Evolutionary conservation across 805 yeast genomes (phyloP).

Genomic region (Brettanomyces custersianus): DNA sequence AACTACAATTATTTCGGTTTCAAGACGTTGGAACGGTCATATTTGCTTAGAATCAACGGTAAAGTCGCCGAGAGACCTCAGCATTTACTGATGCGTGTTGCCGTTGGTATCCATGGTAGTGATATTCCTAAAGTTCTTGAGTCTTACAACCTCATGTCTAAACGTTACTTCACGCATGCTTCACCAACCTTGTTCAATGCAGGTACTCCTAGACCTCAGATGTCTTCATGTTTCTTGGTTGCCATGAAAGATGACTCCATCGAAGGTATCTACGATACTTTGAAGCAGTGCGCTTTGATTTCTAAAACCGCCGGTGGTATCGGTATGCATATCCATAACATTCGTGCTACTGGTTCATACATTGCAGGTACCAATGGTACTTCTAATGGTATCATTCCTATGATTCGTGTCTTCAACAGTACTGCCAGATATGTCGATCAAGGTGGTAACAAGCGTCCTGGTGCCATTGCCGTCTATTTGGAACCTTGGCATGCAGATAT

Average conservation of each 20-base stretch:
- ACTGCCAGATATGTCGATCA: conserved; percentile 59
- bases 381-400: conserved; percentile 53
- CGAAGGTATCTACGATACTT: conserved; percentile 54
- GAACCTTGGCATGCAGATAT: conserved; percentile 61
- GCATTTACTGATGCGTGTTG: conserved; percentile 53
- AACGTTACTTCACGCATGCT: conserved; percentile 50
- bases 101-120: conserved; percentile 50
- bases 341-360: conserved; percentile 50
- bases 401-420: conserved; percentile 55
- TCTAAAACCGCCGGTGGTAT: conserved; percentile 59
- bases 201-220: conserved; percentile 51
- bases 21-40: conserved; percentile 53
- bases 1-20: conserved; percentile 52
- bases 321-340: conserved; percentile 53
- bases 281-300: conserved; percentile 52
- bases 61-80: conserved; percentile 56
- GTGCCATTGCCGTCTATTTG: conserved; percentile 51
- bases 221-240: conserved; percentile 56
- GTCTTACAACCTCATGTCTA: conserved; percentile 51
- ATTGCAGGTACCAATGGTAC: conserved; percentile 58
- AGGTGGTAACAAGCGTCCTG: conserved; percentile 60
- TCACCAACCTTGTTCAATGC: conserved; percentile 57
- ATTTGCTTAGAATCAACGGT: conserved; percentile 44
- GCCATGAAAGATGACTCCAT: conserved; percentile 59
- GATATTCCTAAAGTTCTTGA: conserved; percentile 45